Conservation (phyloP, 2,329 filamentous ascomycete genomes). For the Atkinsonella texensis region DNA sequence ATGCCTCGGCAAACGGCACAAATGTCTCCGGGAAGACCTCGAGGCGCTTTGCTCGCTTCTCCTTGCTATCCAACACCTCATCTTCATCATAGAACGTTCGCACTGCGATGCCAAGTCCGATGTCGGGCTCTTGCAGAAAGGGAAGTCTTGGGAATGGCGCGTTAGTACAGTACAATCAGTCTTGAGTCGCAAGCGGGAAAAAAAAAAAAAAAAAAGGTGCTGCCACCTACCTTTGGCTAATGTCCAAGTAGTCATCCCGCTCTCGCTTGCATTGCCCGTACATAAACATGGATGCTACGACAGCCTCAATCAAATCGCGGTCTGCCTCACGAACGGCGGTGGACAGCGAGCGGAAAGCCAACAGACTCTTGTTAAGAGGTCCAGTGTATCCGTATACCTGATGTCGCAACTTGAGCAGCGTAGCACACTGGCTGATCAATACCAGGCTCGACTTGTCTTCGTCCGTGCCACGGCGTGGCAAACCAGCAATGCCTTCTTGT, state of each 20-base stretch:
- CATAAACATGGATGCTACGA: conserved; percentile 69
- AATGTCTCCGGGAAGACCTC: conserved; percentile 38
- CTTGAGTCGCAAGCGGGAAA: not conserved
- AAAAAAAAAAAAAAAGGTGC: not conserved
- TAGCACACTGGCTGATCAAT: conserved; percentile 77
- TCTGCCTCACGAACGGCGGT: conserved; percentile 67
- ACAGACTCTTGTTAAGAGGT: conserved; percentile 77
- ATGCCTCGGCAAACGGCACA: conserved; percentile 46
- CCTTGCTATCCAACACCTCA: conserved; percentile 41
- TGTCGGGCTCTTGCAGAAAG: conserved; percentile 58
- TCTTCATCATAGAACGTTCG: conserved; percentile 71
- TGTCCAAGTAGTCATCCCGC: conserved; percentile 50
- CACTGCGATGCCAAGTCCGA: conserved; percentile 65
- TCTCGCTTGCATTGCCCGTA: conserved; percentile 66
- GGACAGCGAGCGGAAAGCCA: conserved; percentile 76
- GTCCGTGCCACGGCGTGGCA: conserved; percentile 45
- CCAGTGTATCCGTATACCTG: conserved; percentile 85
- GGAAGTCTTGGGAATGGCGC: conserved; percentile 39
- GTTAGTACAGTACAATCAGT: not conserved
- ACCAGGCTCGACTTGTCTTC: conserved; percentile 69
- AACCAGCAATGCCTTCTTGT: conserved; percentile 41
- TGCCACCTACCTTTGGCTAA: conserved; percentile 53
- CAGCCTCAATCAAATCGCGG: conserved; percentile 73
- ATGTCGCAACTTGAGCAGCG: conserved; percentile 71
- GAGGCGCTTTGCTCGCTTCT: conserved; percentile 32